Percentiles rank a stretch among this genome's conserved stretches.
phyloP scores from a whole-genome alignment of 1,139 yeast genomes.

The Diutina catenulata region DNA sequence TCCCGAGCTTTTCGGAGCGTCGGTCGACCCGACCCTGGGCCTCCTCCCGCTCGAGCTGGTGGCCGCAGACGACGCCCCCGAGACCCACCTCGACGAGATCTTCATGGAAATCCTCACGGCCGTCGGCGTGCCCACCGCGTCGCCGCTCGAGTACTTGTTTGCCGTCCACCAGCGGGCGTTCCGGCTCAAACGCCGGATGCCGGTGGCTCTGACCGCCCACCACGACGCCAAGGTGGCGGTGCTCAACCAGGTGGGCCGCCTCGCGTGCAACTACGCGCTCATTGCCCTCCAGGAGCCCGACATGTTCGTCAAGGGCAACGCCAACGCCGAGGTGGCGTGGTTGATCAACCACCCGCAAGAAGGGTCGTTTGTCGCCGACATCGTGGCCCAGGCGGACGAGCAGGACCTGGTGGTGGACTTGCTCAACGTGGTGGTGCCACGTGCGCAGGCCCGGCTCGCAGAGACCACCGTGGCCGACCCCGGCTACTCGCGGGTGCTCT shows the following conservation, averaged over 20 bases:
- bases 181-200: slow-evolving; percentile 22
- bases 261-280: slow-evolving; percentile 56
- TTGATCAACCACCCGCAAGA: slow-evolving; percentile 24
- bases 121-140: slow-evolving; percentile 25
- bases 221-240: slow-evolving; percentile 26
- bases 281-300: slow-evolving; percentile 62
- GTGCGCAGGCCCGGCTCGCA: slow-evolving; percentile 21
- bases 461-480: slow-evolving; percentile 31
- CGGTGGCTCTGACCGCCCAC: slow-evolving; percentile 29
- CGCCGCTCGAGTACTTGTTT: slow-evolving; percentile 37
- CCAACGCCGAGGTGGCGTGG: slow-evolving; percentile 16
- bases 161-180: slow-evolving; percentile 30
- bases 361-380: slow-evolving; percentile 45
- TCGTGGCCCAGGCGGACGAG: slow-evolving; percentile 47
- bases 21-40: slow-evolving; percentile 12
- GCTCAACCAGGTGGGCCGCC: slow-evolving; percentile 38
- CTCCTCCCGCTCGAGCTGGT: slow-evolving; percentile 24
- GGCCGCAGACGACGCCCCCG: slow-evolving; percentile 23
- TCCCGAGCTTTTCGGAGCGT: slow-evolving; percentile 29
- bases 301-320: slow-evolving; percentile 39
- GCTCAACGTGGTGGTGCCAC: slow-evolving; percentile 43
- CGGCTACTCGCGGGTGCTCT: slow-evolving; percentile 38
- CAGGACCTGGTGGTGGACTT: slow-evolving; percentile 58
- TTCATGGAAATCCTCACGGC: slow-evolving; percentile 47
- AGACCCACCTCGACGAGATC: slow-evolving; percentile 28